phyloP scores from a whole-genome alignment of 2,329 filamentous ascomycete genomes.

The Fusarium lateritium region DNA sequence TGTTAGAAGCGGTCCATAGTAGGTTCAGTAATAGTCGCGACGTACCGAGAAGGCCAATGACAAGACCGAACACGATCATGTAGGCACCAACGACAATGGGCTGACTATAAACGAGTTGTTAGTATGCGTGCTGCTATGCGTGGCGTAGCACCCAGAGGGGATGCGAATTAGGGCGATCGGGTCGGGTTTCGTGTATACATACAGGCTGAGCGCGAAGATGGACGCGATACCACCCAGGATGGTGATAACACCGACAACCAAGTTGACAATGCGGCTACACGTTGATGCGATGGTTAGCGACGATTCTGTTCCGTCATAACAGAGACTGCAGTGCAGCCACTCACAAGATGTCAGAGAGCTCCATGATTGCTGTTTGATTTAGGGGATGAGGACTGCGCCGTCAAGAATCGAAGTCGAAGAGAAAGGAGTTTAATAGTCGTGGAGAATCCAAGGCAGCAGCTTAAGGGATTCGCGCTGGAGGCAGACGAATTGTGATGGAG shows the following conservation, averaged over 20 bases:
- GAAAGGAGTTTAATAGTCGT: conserved; percentile 22
- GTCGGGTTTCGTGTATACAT: conserved; percentile 55
- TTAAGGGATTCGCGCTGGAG: conserved; percentile 39
- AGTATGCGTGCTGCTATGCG: conserved; percentile 23
- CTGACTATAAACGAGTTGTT: conserved; percentile 41
- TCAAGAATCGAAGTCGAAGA: conserved; percentile 24
- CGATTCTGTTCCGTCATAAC: conserved; percentile 28
- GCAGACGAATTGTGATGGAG: conserved; percentile 36
- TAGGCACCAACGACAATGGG: conserved; percentile 85
- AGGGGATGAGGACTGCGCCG: conserved; percentile 15
- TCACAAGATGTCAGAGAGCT: conserved; percentile 94
- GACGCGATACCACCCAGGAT: conserved; percentile 85
- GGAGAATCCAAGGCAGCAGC: conserved; percentile 44
- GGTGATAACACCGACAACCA: conserved; percentile 89
- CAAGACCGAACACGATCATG: conserved; percentile 90
- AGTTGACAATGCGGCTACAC: conserved; percentile 90
- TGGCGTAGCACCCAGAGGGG: not conserved
- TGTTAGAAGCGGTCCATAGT: conserved; percentile 42
- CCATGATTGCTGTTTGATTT: conserved; percentile 70
- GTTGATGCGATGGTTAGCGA: conserved; percentile 55
- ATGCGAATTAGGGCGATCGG: conserved; percentile 7
- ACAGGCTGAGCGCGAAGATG: conserved; percentile 75
- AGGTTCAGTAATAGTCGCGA: conserved; percentile 22
- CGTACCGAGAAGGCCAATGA: conserved; percentile 76
- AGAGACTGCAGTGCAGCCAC: conserved; percentile 51